Evolutionary conservation across 805 yeast genomes (phyloP).

Genomic region (Nakazawaea molendinolei): DNA sequence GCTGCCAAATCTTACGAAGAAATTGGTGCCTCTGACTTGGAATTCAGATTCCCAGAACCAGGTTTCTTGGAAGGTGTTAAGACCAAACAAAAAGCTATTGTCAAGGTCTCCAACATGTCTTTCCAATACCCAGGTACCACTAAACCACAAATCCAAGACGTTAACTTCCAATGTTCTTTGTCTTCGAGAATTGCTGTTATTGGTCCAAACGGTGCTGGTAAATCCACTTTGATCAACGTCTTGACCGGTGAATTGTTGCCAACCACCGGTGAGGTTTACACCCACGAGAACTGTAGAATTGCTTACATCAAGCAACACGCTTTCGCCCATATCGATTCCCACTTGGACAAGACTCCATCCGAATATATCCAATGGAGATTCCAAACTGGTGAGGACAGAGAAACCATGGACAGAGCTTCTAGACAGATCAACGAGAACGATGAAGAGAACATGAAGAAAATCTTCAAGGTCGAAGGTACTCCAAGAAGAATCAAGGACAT

Average conservation of each 20-base stretch:
- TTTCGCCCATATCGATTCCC: slow-evolving; percentile 98
- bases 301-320: slow-evolving; percentile 99
- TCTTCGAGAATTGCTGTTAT: slow-evolving; percentile 99
- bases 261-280: slow-evolving; percentile 97
- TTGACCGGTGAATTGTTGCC: slow-evolving; percentile 99
- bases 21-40: slow-evolving; percentile 95
- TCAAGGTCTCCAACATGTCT: slow-evolving; percentile 92
- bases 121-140: slow-evolving; percentile 99
- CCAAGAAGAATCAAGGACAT: slow-evolving; percentile 96
- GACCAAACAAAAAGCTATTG: slow-evolving; percentile 99
- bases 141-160: slow-evolving; percentile 88
- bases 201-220: slow-evolving; percentile 99
- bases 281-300: slow-evolving; percentile 99
- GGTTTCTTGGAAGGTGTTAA: slow-evolving; percentile 99
- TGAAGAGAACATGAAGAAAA: slow-evolving; percentile 98
- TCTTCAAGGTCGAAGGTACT: slow-evolving; percentile 98
- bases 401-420: slow-evolving; percentile 99
- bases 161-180: slow-evolving; percentile 97
- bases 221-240: slow-evolving; percentile 96
- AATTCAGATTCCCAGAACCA: slow-evolving; percentile 98
- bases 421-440: slow-evolving; percentile 96
- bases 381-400: slow-evolving; percentile 99
- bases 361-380: slow-evolving; percentile 99
- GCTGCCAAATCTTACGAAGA: slow-evolving; percentile 98
- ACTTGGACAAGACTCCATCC: slow-evolving; percentile 98